phyloP scores from a whole-genome alignment of 257 asterid species.

The Agastache rugosa region DNA sequence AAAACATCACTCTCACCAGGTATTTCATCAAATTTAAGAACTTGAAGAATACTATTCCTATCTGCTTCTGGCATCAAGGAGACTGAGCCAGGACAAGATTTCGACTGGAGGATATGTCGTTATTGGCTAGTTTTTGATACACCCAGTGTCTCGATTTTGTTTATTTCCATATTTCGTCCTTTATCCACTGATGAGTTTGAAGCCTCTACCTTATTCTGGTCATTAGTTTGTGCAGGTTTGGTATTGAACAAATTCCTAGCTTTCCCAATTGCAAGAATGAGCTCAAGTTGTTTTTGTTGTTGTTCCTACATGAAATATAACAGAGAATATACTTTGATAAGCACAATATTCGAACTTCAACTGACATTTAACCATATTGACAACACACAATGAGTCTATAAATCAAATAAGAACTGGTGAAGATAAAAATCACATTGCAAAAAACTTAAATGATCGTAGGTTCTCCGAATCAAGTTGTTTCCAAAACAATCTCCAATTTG shows the following conservation, averaged over 20 bases:
- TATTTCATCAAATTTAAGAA: background rate
- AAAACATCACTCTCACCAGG: background rate
- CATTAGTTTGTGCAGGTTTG: constrained; percentile 23
- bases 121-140: constrained; percentile 42
- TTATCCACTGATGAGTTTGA: constrained; percentile 29
- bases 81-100: too few species aligned
- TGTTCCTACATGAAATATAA: constrained; percentile 61
- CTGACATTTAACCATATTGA: background rate
- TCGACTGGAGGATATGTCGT: constrained; percentile 19
- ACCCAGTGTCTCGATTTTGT: constrained; percentile 45
- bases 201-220: constrained; percentile 30
- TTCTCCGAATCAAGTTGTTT: constrained; percentile 6
- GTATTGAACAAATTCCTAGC: constrained; percentile 40
- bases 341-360: background rate
- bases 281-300: constrained; percentile 79
- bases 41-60: background rate
- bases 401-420: background rate
- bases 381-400: constrained; percentile 1
- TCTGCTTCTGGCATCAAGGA: background rate
- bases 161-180: constrained; percentile 28
- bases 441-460: background rate
- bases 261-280: constrained; percentile 59
- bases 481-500: background rate
- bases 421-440: background rate
- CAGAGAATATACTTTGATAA: constrained; percentile 9